Conservation (phyloP, 495 filamentous ascomycete species). For the Hyaloscypha variabilis region DNA sequence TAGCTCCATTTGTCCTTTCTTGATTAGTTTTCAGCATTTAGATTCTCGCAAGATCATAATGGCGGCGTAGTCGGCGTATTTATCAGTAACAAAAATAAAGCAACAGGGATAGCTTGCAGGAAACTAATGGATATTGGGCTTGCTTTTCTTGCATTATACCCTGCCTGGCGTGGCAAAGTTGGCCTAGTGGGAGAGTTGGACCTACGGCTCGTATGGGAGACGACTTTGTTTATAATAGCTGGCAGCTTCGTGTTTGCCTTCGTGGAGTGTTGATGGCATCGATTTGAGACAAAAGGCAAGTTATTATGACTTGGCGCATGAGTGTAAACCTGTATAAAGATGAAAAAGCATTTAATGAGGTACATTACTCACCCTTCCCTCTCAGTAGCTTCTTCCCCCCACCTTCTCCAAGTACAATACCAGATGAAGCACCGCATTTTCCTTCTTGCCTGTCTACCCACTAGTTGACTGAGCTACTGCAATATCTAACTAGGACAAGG, state of each 20-base stretch:
- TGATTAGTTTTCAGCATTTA: conserved; percentile 13
- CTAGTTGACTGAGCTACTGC: too few species aligned
- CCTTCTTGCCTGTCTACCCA: too few species aligned
- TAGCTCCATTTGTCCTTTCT: background rate
- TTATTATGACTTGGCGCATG: background rate
- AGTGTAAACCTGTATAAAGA: background rate
- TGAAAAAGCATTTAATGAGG: too few species aligned
- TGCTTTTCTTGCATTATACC: conserved; percentile 20
- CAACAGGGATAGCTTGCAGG: background rate
- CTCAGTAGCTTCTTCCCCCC: too few species aligned
- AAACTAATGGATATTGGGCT: background rate
- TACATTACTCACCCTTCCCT: too few species aligned
- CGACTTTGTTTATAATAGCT: conserved; percentile 1
- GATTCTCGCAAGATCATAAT: conserved; percentile 7
- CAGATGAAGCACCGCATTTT: too few species aligned
- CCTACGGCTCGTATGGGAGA: background rate
- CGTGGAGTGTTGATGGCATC: background rate
- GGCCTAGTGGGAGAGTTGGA: background rate
- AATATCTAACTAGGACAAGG: too few species aligned
- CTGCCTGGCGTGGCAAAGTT: conserved; percentile 5
- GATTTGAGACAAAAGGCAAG: background rate
- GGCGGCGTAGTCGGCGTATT: conserved; percentile 12
- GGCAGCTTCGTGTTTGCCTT: background rate
- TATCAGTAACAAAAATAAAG: background rate
- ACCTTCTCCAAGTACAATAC: too few species aligned